Evolutionary conservation across 1,139 yeast species (phyloP), one percentile per base, ranked within the genome.

Genomic region (Saccharomyces hybrid): DNA sequence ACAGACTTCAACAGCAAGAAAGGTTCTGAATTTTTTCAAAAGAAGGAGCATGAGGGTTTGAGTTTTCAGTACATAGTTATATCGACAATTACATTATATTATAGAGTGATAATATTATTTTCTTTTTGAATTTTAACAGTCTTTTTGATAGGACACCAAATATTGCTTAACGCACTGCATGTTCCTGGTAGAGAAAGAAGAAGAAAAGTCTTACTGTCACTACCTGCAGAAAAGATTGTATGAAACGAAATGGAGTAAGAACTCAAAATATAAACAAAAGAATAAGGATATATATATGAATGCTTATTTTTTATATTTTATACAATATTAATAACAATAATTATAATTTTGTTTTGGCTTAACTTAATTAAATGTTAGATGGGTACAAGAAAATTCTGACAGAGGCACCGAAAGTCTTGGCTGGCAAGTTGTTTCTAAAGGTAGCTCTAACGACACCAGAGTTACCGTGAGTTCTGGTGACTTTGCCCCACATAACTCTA

Each of bases 321-420:
- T 47, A 38, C 44, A 38, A 38, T 38, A 38, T 38, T 38, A 38
- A 38, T 38, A 38, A 38, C 27, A 26, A 44, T 16, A 23, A 20
- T 44, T 11, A 42, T 53, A 28, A 28, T 48, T 30, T n/a, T 34
- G 16, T 50, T 47, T 52, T 47, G 50, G 47, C 49, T 44, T 52
- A 55, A 58, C 66, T 56, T 57, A 61, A 68, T 88, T 91, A 93
- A 86, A 93, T 93, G 95, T 87, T 91, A 72, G 98, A 91, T 81
- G 99, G 99, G 89, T 93, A 91, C 80, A 91, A 91, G 96, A 93
- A 89, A 83, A 93, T 85, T 84, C 99, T 89, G 77, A 93, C 98
- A 68, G 97, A 86, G 76, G 98, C 97, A 82, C 99, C 99, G 77
- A 93, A 90, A 71, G 98, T 89, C 88, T 91, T 90, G 73, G 99